Evolutionary conservation across 2,329 filamentous ascomycete genomes (phyloP).

Genomic region (Rutstroemia sp.): DNA sequence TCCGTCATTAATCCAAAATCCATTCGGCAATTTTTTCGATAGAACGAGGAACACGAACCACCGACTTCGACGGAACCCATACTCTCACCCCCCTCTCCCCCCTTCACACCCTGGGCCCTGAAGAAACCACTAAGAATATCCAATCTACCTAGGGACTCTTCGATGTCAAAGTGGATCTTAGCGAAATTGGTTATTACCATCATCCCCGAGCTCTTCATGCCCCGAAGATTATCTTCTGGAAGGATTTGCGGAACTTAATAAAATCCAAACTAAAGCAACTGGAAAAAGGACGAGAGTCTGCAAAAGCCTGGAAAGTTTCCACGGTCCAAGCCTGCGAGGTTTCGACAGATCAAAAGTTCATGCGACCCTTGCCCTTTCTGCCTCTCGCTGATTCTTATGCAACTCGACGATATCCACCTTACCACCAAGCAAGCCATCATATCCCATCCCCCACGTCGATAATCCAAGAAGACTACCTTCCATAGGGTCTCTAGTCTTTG

Average conservation of each 20-base stretch:
- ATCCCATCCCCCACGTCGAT: slow-evolving; percentile 4
- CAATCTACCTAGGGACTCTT: slow-evolving; percentile 5
- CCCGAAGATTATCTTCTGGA: slow-evolving; percentile 12
- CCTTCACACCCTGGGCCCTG: background rate
- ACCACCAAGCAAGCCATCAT: slow-evolving; percentile 12
- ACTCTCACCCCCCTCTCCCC: too few relatives aligned
- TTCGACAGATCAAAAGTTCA: slow-evolving; percentile 13
- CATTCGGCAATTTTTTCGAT: background rate
- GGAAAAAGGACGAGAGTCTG: background rate
- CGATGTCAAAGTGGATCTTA: slow-evolving; percentile 13
- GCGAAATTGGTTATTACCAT: slow-evolving; percentile 19
- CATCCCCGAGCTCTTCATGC: slow-evolving; percentile 21
- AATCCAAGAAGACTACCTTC: background rate
- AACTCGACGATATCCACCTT: slow-evolving; percentile 12
- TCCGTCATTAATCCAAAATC: background rate
- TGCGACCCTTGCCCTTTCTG: slow-evolving; percentile 19
- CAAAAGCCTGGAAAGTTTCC: slow-evolving; percentile 2
- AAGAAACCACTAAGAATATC: slow-evolving; percentile 6
- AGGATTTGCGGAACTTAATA: slow-evolving; percentile 11
- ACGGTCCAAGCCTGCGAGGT: slow-evolving; percentile 6
- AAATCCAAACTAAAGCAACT: slow-evolving; percentile 6
- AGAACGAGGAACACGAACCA: background rate
- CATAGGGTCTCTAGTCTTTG: background rate
- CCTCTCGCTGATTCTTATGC: slow-evolving; percentile 15
- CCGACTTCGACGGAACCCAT: background rate